Conservation (phyloP, 768 basidiomycete genomes). For the Sporobolomyces pararoseus region DNA sequence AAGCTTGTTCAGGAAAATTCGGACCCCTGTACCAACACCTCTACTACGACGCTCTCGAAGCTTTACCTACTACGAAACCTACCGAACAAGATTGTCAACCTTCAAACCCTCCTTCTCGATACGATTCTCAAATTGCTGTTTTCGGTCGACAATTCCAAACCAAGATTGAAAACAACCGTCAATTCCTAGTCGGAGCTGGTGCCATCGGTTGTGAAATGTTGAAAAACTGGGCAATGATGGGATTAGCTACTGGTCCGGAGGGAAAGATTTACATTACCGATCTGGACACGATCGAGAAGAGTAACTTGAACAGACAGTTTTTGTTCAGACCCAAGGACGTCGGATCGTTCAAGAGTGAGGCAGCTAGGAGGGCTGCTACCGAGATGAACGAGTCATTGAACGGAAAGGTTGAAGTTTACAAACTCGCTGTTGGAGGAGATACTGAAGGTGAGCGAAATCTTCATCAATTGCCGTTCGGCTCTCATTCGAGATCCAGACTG, state of each 20-base stretch:
- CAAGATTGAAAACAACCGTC: conserved; percentile 79
- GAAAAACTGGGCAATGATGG: conserved; percentile 99
- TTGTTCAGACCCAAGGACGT: conserved; percentile 93
- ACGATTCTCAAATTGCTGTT: conserved; percentile 92
- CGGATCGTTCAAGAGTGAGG: conserved; percentile 94
- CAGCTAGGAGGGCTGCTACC: conserved; percentile 80
- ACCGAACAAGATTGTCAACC: conserved; percentile 80
- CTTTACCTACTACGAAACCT: conserved; percentile 61
- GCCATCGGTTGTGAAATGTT: conserved; percentile 99
- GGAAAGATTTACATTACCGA: conserved; percentile 91
- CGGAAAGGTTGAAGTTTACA: conserved; percentile 79
- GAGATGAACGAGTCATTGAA: conserved; percentile 92
- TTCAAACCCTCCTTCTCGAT: conserved; percentile 61
- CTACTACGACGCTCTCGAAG: conserved; percentile 97
- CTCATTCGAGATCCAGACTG: conserved; percentile 11
- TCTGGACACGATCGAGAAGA: conserved; percentile 98
- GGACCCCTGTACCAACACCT: conserved; percentile 90
- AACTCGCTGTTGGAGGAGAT: conserved; percentile 86
- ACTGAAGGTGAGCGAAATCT: conserved; percentile 71
- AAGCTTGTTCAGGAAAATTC: conserved; percentile 96
- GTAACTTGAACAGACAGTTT: conserved; percentile 96
- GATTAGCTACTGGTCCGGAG: conserved; percentile 71
- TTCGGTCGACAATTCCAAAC: conserved; percentile 90
- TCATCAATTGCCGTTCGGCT: conserved; percentile 1
- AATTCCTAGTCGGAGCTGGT: conserved; percentile 97